phyloP scores from a whole-genome alignment of 805 yeast genomes.

The Yamadazyma tumulicola region DNA sequence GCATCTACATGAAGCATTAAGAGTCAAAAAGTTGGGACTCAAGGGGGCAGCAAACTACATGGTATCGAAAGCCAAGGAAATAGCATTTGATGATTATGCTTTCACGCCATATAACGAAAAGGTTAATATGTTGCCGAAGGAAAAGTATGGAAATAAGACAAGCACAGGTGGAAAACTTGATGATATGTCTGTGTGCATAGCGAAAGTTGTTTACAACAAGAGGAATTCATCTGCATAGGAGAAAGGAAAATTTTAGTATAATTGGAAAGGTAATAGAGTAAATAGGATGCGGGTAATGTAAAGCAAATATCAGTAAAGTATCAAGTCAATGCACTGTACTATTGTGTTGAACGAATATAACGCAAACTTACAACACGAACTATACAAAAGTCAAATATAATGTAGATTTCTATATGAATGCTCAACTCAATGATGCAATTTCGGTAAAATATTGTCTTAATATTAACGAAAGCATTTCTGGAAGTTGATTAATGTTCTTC shows the following conservation, averaged over 20 bases:
- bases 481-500: conserved; percentile 81
- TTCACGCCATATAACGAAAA: conserved; percentile 53
- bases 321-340: no score
- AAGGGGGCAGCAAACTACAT: conserved; percentile 39
- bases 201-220: conserved; percentile 40
- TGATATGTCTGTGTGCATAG: conserved; percentile 51
- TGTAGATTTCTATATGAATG: no score
- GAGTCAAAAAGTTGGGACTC: conserved; percentile 25
- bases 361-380: not conserved
- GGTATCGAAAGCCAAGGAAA: conserved; percentile 42
- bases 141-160: conserved; percentile 23
- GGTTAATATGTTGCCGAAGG: conserved; percentile 40
- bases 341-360: no score
- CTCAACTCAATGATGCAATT: conserved; percentile 23
- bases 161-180: conserved; percentile 54
- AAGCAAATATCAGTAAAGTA: no score
- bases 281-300: no score
- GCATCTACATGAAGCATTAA: conserved; percentile 30
- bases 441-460: conserved; percentile 90
- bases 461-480: conserved; percentile 85
- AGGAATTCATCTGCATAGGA: no score
- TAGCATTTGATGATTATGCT: conserved; percentile 52
- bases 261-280: no score
- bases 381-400: no score
- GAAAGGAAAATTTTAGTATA: no score